Percentiles rank a stretch among this genome's conserved stretches.
Conservation (phyloP, 2,329 filamentous ascomycete species). For the Pseudogymnoascus sp. region DNA sequence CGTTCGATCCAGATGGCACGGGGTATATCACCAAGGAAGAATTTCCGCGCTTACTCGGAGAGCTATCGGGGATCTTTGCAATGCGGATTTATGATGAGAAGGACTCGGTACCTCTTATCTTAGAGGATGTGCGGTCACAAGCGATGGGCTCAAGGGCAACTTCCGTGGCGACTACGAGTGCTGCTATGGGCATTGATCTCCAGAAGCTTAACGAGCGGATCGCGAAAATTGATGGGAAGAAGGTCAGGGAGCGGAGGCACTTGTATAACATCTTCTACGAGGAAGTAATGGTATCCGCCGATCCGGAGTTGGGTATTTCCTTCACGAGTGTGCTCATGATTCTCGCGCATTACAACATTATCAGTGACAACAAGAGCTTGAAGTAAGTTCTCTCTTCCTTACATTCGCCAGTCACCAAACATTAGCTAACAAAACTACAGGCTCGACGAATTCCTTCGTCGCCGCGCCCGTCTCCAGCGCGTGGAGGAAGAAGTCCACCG, state of each 20-base stretch:
- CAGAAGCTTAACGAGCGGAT: slow-evolving; percentile 68
- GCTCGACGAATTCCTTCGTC: slow-evolving; percentile 88
- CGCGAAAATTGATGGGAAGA: slow-evolving; percentile 62
- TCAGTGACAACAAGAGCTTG: slow-evolving; percentile 93
- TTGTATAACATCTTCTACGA: slow-evolving; percentile 95
- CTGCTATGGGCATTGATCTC: slow-evolving; percentile 58
- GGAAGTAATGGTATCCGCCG: slow-evolving; percentile 88
- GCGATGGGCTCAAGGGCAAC: slow-evolving; percentile 35
- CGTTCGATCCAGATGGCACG: slow-evolving; percentile 82
- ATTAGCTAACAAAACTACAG: slow-evolving; percentile 38
- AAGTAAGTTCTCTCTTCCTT: slow-evolving; percentile 43
- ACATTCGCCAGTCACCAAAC: background rate
- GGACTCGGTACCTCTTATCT: slow-evolving; percentile 75
- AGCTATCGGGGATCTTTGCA: slow-evolving; percentile 90
- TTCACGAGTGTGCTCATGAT: slow-evolving; percentile 94
- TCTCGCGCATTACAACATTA: slow-evolving; percentile 96
- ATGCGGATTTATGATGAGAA: slow-evolving; percentile 94
- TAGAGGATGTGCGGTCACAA: slow-evolving; percentile 65
- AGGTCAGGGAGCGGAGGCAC: slow-evolving; percentile 66
- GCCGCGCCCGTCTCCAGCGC: slow-evolving; percentile 80
- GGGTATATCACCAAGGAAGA: slow-evolving; percentile 86
- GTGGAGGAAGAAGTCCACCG: slow-evolving; percentile 92
- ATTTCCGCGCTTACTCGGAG: slow-evolving; percentile 81
- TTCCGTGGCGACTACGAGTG: slow-evolving; percentile 47
- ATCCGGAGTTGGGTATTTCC: slow-evolving; percentile 80